Percentiles rank a stretch among this genome's conserved stretches.
These are phyloP conservation scores for Fonsecaea monophora DNA, from an alignment of 2,329 filamentous ascomycete species.

Conservation along the genomic window DNA sequence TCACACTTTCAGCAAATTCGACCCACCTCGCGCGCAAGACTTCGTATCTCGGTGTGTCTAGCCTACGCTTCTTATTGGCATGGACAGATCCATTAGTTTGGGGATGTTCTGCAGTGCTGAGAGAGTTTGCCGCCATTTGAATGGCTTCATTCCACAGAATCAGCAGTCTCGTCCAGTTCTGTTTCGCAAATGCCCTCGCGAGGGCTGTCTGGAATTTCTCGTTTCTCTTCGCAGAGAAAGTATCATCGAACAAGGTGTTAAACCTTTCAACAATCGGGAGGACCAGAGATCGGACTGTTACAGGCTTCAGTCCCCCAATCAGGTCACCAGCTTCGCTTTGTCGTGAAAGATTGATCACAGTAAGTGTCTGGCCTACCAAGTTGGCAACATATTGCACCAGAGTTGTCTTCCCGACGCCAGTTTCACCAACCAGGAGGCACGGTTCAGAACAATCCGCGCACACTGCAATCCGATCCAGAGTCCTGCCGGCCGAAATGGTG, in stretches of 20 bases:
- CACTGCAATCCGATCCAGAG: slow-evolving; percentile 87
- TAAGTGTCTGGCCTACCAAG: slow-evolving; percentile 81
- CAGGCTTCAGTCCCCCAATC: slow-evolving; percentile 93
- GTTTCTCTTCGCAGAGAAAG: slow-evolving; percentile 88
- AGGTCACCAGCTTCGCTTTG: slow-evolving; percentile 98
- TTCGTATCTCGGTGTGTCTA: slow-evolving; percentile 60
- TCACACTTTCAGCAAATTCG: slow-evolving; percentile 74
- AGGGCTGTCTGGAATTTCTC: slow-evolving; percentile 83
- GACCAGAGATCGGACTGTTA: slow-evolving; percentile 85
- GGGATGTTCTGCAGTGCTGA: slow-evolving; percentile 48
- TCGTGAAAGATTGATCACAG: slow-evolving; percentile 94
- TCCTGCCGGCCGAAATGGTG: slow-evolving; percentile 80
- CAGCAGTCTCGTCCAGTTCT: slow-evolving; percentile 85
- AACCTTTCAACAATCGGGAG: slow-evolving; percentile 94
- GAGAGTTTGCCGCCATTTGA: slow-evolving; percentile 79
- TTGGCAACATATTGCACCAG: slow-evolving; percentile 91
- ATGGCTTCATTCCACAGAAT: slow-evolving; percentile 89
- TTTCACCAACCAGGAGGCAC: slow-evolving; percentile 94
- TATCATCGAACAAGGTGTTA: slow-evolving; percentile 83
- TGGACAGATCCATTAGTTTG: slow-evolving; percentile 33
- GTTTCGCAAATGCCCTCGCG: slow-evolving; percentile 76
- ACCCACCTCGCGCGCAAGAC: slow-evolving; percentile 77
- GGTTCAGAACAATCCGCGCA: slow-evolving; percentile 86
- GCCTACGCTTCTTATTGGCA: slow-evolving; percentile 73
- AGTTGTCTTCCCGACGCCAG: slow-evolving; percentile 97